phyloP scores from a whole-genome alignment of 1,139 yeast genomes.

The Pneumocystis jirovecii region DNA sequence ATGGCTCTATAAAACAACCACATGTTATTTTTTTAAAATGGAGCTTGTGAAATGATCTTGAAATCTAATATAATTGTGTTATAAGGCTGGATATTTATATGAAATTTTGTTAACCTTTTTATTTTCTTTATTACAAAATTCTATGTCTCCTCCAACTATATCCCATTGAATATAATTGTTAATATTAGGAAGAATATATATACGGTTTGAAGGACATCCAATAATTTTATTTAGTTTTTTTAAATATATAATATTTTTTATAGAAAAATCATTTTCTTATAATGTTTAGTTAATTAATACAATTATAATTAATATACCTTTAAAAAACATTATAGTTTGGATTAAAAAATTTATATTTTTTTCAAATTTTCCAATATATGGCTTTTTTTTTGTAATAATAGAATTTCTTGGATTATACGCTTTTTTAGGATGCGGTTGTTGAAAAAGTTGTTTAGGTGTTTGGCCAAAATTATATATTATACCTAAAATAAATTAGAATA shows the following conservation, averaged over 20 bases:
- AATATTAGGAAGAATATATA: background rate
- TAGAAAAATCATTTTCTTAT: background rate
- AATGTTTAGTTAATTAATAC: background rate
- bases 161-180: background rate
- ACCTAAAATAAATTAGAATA: conserved; percentile 20
- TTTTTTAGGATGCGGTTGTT: conserved; percentile 44
- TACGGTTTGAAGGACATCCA: background rate
- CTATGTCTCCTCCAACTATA: background rate
- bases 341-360: conserved; percentile 1
- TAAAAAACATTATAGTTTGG: conserved; percentile 4
- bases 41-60: conserved; percentile 16
- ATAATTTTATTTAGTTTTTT: background rate
- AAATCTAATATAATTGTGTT: conserved; percentile 3
- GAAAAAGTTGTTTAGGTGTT: conserved; percentile 60
- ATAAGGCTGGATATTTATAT: background rate
- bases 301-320: background rate
- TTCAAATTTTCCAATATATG: conserved; percentile 9
- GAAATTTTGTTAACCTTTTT: background rate
- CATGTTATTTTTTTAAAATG: conserved; percentile 15
- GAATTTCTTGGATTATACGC: conserved; percentile 21
- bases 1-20: conserved; percentile 14
- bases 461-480: conserved; percentile 84
- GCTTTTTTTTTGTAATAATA: conserved; percentile 1
- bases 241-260: background rate
- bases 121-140: background rate